phyloP scores from a whole-genome alignment of 2,329 filamentous ascomycete species.

The Ceratocystis papillata region DNA sequence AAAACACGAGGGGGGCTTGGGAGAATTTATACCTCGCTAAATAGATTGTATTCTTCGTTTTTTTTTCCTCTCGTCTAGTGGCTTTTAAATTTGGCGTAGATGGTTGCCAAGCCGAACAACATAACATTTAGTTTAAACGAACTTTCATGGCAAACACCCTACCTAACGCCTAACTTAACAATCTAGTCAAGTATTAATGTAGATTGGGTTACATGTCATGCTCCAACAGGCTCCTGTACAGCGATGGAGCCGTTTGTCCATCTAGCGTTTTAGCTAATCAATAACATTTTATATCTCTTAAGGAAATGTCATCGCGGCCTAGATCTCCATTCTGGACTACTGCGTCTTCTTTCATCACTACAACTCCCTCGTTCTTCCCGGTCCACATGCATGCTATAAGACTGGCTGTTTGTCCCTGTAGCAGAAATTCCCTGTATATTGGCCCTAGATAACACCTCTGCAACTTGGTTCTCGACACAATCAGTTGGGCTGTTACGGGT shows the following conservation, averaged over 20 bases:
- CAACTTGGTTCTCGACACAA: conserved; percentile 20
- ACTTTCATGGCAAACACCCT: no score
- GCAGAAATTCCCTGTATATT: conserved; percentile 11
- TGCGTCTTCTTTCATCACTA: neutral
- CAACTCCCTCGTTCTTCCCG: neutral
- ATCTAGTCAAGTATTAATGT: no score
- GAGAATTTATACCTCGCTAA: conserved; percentile 19
- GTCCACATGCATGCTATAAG: neutral
- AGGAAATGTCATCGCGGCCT: neutral
- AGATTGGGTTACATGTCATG: no score
- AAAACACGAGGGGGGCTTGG: conserved; percentile 22
- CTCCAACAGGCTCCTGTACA: no score
- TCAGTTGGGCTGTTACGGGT: neutral
- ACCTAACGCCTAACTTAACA: no score
- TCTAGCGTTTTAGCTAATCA: neutral
- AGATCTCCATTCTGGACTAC: neutral
- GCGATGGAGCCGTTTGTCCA: neutral
- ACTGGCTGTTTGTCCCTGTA: neutral
- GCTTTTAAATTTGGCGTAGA: neutral
- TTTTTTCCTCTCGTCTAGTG: neutral
- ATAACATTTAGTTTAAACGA: no score
- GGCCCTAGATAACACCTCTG: conserved; percentile 17
- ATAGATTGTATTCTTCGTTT: conserved; percentile 17
- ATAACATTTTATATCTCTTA: neutral
- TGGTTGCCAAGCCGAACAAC: neutral